Evolutionary conservation across 2,329 filamentous ascomycete species (phyloP).

Genomic region (Colletotrichum phormii): DNA sequence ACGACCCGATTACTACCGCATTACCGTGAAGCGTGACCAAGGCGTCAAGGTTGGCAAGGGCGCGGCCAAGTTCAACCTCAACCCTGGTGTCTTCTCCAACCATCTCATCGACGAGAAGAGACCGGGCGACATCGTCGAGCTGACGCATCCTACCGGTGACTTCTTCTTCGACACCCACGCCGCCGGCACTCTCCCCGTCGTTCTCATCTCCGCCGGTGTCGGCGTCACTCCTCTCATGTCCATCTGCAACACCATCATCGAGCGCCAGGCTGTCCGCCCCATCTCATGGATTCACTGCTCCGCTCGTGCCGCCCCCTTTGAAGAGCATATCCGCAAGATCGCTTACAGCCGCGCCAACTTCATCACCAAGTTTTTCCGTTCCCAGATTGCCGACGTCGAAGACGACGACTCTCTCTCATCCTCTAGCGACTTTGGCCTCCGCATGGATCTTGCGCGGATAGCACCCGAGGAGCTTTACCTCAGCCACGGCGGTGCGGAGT

Average conservation of each 20-base stretch:
- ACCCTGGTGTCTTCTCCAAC: constrained; percentile 77
- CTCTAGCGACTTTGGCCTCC: constrained; percentile 53
- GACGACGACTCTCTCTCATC: constrained; percentile 58
- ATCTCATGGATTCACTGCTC: constrained; percentile 72
- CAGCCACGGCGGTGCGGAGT: constrained; percentile 58
- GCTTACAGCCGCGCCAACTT: constrained; percentile 50
- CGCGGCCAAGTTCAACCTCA: constrained; percentile 57
- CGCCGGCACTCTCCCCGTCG: constrained; percentile 58
- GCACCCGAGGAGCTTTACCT: constrained; percentile 58
- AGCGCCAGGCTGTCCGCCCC: constrained; percentile 57
- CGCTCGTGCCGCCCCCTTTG: constrained; percentile 61
- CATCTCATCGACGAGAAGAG: constrained; percentile 72
- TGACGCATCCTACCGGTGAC: constrained; percentile 75
- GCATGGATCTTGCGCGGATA: constrained; percentile 60
- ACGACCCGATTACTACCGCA: constrained; percentile 71
- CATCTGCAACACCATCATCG: constrained; percentile 67
- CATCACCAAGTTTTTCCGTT: constrained; percentile 61
- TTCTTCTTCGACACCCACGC: constrained; percentile 64
- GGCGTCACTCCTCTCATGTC: constrained; percentile 70
- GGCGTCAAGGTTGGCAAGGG: constrained; percentile 54
- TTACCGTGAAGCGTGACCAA: constrained; percentile 76
- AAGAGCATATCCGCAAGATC: constrained; percentile 61
- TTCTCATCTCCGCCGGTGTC: constrained; percentile 72
- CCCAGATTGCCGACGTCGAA: constrained; percentile 54
- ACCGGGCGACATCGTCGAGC: constrained; percentile 70